These are phyloP conservation scores for Phytophthora megakarya DNA, from an alignment of 352 stramenopile genomes.

Conservation along the genomic window DNA sequence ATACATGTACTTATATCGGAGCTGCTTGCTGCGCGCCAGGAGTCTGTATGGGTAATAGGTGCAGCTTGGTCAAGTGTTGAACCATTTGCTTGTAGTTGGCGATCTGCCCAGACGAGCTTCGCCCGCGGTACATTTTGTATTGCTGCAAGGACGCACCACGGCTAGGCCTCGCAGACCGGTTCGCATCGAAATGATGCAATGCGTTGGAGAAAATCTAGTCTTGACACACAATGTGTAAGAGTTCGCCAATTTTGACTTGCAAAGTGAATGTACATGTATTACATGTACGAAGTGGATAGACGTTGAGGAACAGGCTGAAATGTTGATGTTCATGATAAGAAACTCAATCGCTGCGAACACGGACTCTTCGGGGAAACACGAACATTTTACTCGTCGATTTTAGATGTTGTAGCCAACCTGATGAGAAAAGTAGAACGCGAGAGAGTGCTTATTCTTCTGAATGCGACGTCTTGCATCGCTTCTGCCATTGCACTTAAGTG, in stretches of 20 bases:
- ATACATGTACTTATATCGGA: too few species aligned
- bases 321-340: conserved; percentile 8
- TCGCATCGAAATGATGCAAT: neutral
- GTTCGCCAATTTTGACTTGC: neutral
- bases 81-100: conserved; percentile 25
- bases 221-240: neutral
- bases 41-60: conserved; percentile 13
- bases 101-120: conserved; percentile 3
- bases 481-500: too few species aligned
- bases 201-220: conserved; percentile 3
- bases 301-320: neutral
- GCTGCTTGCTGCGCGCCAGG: neutral
- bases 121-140: neutral
- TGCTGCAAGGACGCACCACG: neutral
- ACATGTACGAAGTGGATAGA: conserved; percentile 18
- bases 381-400: conserved; percentile 16
- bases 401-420: conserved; percentile 11
- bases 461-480: conserved; percentile 2
- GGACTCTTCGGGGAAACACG: neutral
- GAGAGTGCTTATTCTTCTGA: conserved; percentile 31
- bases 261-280: conserved; percentile 13
- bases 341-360: neutral
- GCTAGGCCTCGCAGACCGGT: neutral
- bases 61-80: conserved; percentile 11
- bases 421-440: conserved; percentile 35